Evolutionary conservation across 495 filamentous ascomycete species (phyloP).

Genomic region (Elasticomyces elasticus): DNA sequence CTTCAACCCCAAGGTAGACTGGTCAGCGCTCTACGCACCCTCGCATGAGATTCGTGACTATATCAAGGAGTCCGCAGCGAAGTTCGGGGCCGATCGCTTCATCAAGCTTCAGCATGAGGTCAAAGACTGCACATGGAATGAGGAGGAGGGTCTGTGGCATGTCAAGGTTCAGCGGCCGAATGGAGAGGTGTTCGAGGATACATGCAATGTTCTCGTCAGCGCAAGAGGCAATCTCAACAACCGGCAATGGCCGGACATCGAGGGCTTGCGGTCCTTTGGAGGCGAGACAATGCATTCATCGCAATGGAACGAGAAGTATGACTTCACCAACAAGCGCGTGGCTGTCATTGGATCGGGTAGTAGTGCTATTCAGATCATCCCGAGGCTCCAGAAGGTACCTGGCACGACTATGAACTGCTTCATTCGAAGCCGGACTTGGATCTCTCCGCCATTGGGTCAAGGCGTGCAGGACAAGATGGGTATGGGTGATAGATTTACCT

Average conservation of each 20-base stretch:
- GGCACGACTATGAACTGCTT: slow-evolving; percentile 25
- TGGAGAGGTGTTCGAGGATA: slow-evolving; percentile 22
- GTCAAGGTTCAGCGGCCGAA: slow-evolving; percentile 26
- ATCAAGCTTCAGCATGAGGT: slow-evolving; percentile 28
- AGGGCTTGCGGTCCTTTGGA: slow-evolving; percentile 26
- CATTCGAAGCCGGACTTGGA: slow-evolving; percentile 30
- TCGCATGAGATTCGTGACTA: slow-evolving; percentile 31
- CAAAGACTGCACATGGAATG: slow-evolving; percentile 22
- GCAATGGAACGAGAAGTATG: slow-evolving; percentile 29
- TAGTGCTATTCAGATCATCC: slow-evolving; percentile 32
- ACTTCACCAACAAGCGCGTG: slow-evolving; percentile 30
- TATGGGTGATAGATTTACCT: slow-evolving; percentile 18
- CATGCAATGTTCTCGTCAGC: slow-evolving; percentile 25
- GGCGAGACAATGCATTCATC: slow-evolving; percentile 33
- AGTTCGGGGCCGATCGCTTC: slow-evolving; percentile 31
- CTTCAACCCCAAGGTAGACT: slow-evolving; percentile 31
- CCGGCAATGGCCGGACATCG: slow-evolving; percentile 28
- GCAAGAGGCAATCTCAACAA: slow-evolving; percentile 30
- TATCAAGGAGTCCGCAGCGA: slow-evolving; percentile 24
- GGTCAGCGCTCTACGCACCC: slow-evolving; percentile 29
- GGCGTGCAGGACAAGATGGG: slow-evolving; percentile 22
- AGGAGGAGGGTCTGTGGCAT: slow-evolving; percentile 26
- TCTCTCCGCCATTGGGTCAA: slow-evolving; percentile 26
- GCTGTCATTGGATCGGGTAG: slow-evolving; percentile 30
- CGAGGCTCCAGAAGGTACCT: slow-evolving; percentile 24